Evolutionary conservation across 352 stramenopile species (phyloP), one percentile per base, ranked within the genome.

Genomic region (Phytophthora macrochlamydospora): DNA sequence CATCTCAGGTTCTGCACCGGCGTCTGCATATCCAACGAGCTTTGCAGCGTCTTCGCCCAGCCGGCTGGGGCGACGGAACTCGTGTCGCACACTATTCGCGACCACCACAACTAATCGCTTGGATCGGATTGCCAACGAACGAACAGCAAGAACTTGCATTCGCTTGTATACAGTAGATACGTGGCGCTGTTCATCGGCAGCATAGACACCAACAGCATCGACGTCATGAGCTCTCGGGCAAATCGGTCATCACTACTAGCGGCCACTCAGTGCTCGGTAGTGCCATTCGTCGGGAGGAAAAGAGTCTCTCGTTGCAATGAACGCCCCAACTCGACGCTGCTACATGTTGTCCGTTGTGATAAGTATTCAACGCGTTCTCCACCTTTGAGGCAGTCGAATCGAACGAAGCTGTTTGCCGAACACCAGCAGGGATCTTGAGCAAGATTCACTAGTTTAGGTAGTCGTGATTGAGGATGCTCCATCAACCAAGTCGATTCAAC

Each of bases 211-310:
- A 49, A 28, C 43, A 28, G 43, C 18, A 49, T 28, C 29, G 43
- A 49, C 7, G 43, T 49, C 43, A 49, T 49, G 14, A 49, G 43
- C 43, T 49, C 43, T 49, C 43, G 43, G 9, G 9, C 6, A 40
- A 11, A 6, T 40, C 35, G 35, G 9, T 11, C 35, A 40, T 40
- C 35, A 11, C 9, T 40, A 11, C 40, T 49, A 0, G 43, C 43
- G 11, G 40, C 8, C 38, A 13, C 13, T 45, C 38, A 45, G 38
- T 13, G 38, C 8, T 45, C 18, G 18, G 18, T 24, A 0, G 18
- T 45, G 8, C 18, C 18, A 24, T 45, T 9, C 8, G 38, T 13
- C 8, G 13, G 8, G 38, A 45, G 11, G 38, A 45, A 14, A 9
- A 45, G 18, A 24, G 38, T 45, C 8, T 45, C 18, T 45, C 38